Evolutionary conservation across 1,284 basidiomycete genomes (phyloP), one percentile per base, ranked within the genome.

Genomic region (Cryptococcus floricola): DNA sequence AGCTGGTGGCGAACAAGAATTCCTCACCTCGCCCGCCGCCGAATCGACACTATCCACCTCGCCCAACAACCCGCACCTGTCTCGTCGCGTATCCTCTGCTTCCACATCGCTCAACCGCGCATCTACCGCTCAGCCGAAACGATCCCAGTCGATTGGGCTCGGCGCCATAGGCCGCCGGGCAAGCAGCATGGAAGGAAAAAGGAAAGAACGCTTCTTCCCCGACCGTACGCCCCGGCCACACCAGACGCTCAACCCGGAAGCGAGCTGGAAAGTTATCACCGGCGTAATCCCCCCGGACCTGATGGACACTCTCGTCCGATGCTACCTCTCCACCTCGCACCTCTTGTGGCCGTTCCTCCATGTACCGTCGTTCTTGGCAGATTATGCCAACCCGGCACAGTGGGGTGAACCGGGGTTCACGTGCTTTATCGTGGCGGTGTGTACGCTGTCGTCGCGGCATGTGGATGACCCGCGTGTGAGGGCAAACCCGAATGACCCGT

Each of bases 391-490:
- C 63, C 91, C 91, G 46, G 83, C 84, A 74, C 91, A 91, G 80
- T 93, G 91, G 91, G 88, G 87, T 39, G 90, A 92, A 74, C 89
- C 91, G 18, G 91, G 91, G 6, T 94, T 94, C 66, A 89, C 88
- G 23, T 85, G 89, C 19, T 92, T 93, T 72, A 89, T 93, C 59
- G 89, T 93, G 13, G 83, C 90, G 1, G 82, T 93, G 37, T 94
- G 91, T 71, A 92, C 89, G 61, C 81, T 94, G 2, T 87, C 90
- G 1, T 92, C 89, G 1, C 82, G 91, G 39, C 91, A 94, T 70
- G 87, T 91, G 59, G 91, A 94, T 70, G 91, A 93, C 74, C 86
- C 87, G 5, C 85, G 91, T 46, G 89, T 91, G 19, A 85, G 90
- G 37, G 83, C 88, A 7, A 85, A 89, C 69, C 85, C 89, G 1